Percentiles rank a stretch among this genome's conserved stretches.
These are phyloP conservation scores for Fusarium torreyae DNA, from an alignment of 2,329 filamentous ascomycete genomes.

Conservation along the genomic window DNA sequence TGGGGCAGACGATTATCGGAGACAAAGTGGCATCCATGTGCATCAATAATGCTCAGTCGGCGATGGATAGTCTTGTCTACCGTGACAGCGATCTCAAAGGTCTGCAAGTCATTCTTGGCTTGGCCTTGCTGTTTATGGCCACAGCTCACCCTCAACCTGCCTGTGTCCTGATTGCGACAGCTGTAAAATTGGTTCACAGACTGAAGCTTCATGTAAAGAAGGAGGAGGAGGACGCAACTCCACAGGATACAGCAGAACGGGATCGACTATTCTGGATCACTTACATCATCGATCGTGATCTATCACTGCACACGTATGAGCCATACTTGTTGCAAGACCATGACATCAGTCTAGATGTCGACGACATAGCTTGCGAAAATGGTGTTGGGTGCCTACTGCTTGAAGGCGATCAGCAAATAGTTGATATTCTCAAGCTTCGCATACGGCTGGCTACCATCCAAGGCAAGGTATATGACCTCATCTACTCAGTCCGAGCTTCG, in stretches of 20 bases:
- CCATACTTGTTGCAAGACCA: conserved; percentile 25
- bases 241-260: neutral
- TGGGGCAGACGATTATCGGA: neutral
- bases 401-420: too few species aligned
- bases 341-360: conserved; percentile 17
- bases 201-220: conserved; percentile 1
- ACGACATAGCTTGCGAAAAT: neutral
- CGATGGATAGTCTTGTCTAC: conserved; percentile 20
- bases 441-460: conserved; percentile 6
- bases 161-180: conserved; percentile 1
- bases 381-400: neutral
- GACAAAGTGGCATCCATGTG: neutral
- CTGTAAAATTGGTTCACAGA: conserved; percentile 23
- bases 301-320: neutral
- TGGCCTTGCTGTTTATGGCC: conserved; percentile 1
- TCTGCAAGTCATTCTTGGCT: conserved; percentile 19
- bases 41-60: neutral
- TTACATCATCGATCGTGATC: conserved; percentile 24
- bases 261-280: conserved; percentile 24
- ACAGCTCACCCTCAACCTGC: conserved; percentile 8
- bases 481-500: conserved; percentile 7
- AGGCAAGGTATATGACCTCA: conserved; percentile 30
- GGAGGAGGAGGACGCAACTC: neutral
- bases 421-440: conserved; percentile 4
- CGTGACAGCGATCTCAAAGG: conserved; percentile 3